These are phyloP conservation scores for Flaveria ramosissima DNA, from an alignment of 129 eudicot genomes.

Conservation along the genomic window DNA sequence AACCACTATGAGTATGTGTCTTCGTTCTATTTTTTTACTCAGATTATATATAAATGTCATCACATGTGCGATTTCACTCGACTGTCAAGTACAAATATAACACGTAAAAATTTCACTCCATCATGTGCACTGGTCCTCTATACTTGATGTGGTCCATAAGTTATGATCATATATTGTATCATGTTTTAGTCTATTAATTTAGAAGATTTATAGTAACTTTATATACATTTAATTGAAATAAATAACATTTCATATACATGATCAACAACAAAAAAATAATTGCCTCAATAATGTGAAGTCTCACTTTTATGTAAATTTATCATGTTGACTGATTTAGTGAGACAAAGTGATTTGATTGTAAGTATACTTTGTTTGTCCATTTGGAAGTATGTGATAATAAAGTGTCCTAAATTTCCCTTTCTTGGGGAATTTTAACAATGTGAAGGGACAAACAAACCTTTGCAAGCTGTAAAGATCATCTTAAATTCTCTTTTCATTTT, in stretches of 20 bases:
- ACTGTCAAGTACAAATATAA: no score
- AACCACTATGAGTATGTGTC: no score
- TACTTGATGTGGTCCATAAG: background rate
- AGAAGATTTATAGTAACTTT: background rate
- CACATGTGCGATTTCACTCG: no score
- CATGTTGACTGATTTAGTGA: slow-evolving; percentile 15
- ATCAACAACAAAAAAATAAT: background rate
- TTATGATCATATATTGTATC: background rate
- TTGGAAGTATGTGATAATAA: slow-evolving; percentile 32
- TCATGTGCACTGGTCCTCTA: no score
- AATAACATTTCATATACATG: background rate
- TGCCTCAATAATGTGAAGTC: slow-evolving; percentile 3
- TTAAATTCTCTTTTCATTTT: background rate
- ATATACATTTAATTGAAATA: background rate
- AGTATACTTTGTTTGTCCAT: slow-evolving; percentile 32
- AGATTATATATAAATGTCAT: no score
- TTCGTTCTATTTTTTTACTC: no score
- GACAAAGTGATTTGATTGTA: slow-evolving; percentile 33
- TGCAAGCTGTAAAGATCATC: slow-evolving; percentile 40
- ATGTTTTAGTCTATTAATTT: background rate
- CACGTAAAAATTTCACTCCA: no score
- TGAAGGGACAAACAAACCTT: slow-evolving; percentile 41
- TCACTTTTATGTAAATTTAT: slow-evolving; percentile 16
- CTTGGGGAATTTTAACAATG: slow-evolving; percentile 32
- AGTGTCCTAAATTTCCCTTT: slow-evolving; percentile 32